phyloP scores from a whole-genome alignment of 2,329 filamentous ascomycete species.

The Lecanoromycetidae sp. region DNA sequence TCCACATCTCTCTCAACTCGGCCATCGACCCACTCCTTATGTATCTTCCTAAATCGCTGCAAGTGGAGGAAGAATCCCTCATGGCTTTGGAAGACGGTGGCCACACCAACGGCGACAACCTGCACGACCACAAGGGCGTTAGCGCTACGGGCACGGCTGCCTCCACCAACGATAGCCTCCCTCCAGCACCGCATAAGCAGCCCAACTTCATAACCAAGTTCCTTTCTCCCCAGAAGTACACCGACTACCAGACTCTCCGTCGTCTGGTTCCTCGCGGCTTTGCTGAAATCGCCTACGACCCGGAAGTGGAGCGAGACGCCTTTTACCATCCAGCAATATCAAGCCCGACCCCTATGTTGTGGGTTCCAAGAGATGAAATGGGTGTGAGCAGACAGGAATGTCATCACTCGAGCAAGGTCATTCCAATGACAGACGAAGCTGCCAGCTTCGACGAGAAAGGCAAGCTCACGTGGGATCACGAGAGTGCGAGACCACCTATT shows the following conservation, averaged over 20 bases:
- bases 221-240: constrained; percentile 65
- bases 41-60: constrained; percentile 65
- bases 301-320: constrained; percentile 51
- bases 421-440: constrained; percentile 70
- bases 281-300: constrained; percentile 47
- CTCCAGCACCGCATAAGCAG: constrained; percentile 34
- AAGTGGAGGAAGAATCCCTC: constrained; percentile 43
- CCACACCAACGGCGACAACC: constrained; percentile 1
- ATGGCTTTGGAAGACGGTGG: constrained; percentile 26
- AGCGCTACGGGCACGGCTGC: constrained; percentile 6
- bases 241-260: constrained; percentile 59
- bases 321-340: constrained; percentile 62
- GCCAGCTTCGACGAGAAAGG: constrained; percentile 60
- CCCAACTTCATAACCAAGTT: constrained; percentile 53
- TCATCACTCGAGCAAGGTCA: constrained; percentile 55
- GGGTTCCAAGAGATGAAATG: constrained; percentile 66
- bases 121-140: constrained; percentile 7
- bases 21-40: constrained; percentile 38
- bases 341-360: constrained; percentile 55
- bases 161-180: constrained; percentile 9
- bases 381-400: constrained; percentile 70
- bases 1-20: constrained; percentile 49
- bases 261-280: constrained; percentile 52
- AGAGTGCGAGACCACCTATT: constrained; percentile 46
- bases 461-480: constrained; percentile 47